These are phyloP conservation scores for Primulina tabacum DNA, from an alignment of 257 asterid species.

Conservation along the genomic window DNA sequence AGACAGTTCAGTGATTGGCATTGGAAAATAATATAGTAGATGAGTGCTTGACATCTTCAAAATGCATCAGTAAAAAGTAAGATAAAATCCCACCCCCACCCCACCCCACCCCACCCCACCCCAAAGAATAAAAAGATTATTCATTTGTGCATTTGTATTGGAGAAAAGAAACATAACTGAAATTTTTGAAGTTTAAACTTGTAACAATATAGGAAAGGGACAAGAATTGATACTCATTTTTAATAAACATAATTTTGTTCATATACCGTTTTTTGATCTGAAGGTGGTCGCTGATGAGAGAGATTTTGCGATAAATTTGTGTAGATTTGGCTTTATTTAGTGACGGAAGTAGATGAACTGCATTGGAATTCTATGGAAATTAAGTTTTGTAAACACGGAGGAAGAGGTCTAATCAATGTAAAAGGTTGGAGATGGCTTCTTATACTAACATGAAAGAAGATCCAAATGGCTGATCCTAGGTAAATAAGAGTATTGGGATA, in stretches of 20 bases:
- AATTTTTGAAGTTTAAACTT: too few relatives aligned
- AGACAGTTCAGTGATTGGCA: conserved; percentile 5
- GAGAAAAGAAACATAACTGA: too few relatives aligned
- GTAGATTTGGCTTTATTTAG: neutral
- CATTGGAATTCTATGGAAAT: neutral
- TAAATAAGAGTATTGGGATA: neutral
- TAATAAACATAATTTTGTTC: too few relatives aligned
- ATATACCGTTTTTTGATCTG: neutral
- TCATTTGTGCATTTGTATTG: too few relatives aligned
- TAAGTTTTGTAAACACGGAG: neutral
- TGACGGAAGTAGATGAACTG: neutral
- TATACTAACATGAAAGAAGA: neutral
- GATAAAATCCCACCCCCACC: neutral
- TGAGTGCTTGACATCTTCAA: conserved; percentile 1
- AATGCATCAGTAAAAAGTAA: neutral
- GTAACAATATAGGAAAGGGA: too few relatives aligned
- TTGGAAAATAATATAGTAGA: neutral
- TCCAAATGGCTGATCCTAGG: neutral
- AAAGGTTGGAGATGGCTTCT: neutral
- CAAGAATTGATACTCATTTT: too few relatives aligned
- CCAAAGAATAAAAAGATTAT: too few relatives aligned
- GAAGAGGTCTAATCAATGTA: neutral
- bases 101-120: too few relatives aligned
- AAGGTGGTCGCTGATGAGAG: neutral
- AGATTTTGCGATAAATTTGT: too few relatives aligned